A percentile compares a stretch with the other conserved stretches of the same genome.
Evolutionary conservation across 2,329 filamentous ascomycete species (phyloP).

Genomic region (Ophiostoma ips): DNA sequence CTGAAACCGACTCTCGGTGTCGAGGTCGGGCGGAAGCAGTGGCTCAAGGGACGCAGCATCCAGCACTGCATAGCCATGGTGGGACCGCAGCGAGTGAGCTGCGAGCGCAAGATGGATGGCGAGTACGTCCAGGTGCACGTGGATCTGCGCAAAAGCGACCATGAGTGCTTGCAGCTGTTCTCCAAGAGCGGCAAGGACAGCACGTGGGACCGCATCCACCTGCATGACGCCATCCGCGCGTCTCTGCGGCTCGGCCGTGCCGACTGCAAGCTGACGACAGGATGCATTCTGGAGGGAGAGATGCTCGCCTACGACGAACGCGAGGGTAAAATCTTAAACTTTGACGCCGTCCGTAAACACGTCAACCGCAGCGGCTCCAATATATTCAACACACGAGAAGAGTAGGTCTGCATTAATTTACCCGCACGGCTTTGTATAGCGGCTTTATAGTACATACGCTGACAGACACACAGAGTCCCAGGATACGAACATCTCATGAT

Average conservation of each 20-base stretch:
- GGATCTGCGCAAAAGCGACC: slow-evolving; percentile 40
- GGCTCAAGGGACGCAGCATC: slow-evolving; percentile 55
- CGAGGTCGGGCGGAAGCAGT: slow-evolving; percentile 51
- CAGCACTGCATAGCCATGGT: slow-evolving; percentile 59
- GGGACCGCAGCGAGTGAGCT: slow-evolving; percentile 43
- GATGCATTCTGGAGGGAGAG: slow-evolving; percentile 75
- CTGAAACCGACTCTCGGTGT: slow-evolving; percentile 39
- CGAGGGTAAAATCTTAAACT: slow-evolving; percentile 51
- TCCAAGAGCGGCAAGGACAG: slow-evolving; percentile 89
- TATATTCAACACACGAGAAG: background rate
- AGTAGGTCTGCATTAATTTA: too few species aligned
- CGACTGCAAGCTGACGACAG: slow-evolving; percentile 43
- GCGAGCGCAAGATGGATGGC: slow-evolving; percentile 74
- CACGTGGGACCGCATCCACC: slow-evolving; percentile 49
- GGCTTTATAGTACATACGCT: background rate
- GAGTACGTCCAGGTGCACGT: slow-evolving; percentile 87
- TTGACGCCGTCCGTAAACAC: slow-evolving; percentile 73
- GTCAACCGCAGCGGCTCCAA: slow-evolving; percentile 53
- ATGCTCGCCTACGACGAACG: slow-evolving; percentile 62
- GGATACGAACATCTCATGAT: slow-evolving; percentile 45
- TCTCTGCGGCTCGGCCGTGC: slow-evolving; percentile 48
- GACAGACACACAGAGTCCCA: background rate
- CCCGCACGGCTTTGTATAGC: too few species aligned
- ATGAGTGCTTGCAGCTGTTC: slow-evolving; percentile 59
- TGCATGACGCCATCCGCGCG: slow-evolving; percentile 50